phyloP scores from a whole-genome alignment of 225 moss, liverwort and hornwort genomes.

The Ulota crispa region DNA sequence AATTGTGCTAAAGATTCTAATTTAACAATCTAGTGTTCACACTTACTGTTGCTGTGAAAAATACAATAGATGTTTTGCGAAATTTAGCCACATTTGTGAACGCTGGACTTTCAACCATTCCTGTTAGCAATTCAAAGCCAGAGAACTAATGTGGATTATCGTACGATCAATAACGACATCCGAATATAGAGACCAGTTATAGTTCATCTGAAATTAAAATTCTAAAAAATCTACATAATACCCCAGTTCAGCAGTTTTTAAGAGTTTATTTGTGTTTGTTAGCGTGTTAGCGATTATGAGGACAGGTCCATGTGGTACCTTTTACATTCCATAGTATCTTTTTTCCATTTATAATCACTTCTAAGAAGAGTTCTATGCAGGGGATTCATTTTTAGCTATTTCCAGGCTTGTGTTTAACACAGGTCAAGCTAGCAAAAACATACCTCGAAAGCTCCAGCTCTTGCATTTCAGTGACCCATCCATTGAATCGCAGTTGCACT shows the following conservation, averaged over 20 bases:
- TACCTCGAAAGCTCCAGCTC: constrained; percentile 88
- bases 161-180: neutral
- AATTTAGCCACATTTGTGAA: too few relatives aligned
- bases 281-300: neutral
- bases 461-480: constrained; percentile 97
- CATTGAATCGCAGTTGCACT: constrained; percentile 93
- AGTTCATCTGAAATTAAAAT: neutral
- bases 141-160: neutral
- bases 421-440: neutral
- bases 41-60: too few relatives aligned
- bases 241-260: too few relatives aligned
- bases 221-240: neutral
- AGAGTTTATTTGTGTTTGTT: neutral
- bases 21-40: too few relatives aligned
- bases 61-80: too few relatives aligned
- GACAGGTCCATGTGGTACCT: neutral
- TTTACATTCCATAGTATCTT: neutral
- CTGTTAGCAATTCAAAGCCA: neutral
- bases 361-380: neutral
- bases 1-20: too few relatives aligned
- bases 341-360: neutral
- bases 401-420: neutral
- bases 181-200: neutral
- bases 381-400: neutral
- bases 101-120: neutral